A percentile compares a stretch with the other conserved stretches of the same genome.
phyloP scores from a whole-genome alignment of 2,329 filamentous ascomycete species.

The Botrytis porri region DNA sequence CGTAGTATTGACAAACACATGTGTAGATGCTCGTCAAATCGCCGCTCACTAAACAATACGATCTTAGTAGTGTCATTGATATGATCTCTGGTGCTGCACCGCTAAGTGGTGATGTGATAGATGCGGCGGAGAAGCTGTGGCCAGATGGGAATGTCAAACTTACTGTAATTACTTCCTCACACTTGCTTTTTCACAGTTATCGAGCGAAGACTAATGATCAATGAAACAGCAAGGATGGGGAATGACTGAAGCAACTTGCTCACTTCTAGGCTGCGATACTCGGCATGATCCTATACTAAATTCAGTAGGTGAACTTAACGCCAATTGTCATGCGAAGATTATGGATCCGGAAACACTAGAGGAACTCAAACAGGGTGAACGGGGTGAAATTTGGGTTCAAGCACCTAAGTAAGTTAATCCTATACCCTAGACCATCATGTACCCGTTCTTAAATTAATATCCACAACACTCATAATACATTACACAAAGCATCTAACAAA shows the following conservation, averaged over 20 bases:
- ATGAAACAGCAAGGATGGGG: slow-evolving; percentile 74
- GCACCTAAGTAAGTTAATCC: slow-evolving; percentile 43
- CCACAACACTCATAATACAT: neutral
- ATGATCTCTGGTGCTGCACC: slow-evolving; percentile 85
- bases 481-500: neutral
- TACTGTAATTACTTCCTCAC: slow-evolving; percentile 36
- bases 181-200: neutral
- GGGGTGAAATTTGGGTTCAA: slow-evolving; percentile 46
- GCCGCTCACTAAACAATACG: slow-evolving; percentile 50
- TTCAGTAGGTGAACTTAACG: slow-evolving; percentile 63
- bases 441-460: no score
- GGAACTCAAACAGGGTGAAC: slow-evolving; percentile 41
- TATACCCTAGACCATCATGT: accelerated
- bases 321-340: slow-evolving; percentile 68
- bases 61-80: slow-evolving; percentile 66
- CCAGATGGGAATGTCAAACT: slow-evolving; percentile 67
- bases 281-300: slow-evolving; percentile 43
- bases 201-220: slow-evolving; percentile 27
- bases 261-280: slow-evolving; percentile 63
- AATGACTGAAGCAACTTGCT: slow-evolving; percentile 81
- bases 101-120: slow-evolving; percentile 72
- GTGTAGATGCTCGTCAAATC: slow-evolving; percentile 58
- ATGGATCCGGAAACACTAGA: slow-evolving; percentile 47
- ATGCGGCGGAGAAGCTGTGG: slow-evolving; percentile 66
- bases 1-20: neutral